Base-by-base conservation (phyloP, 2,329 filamentous ascomycete genomes). In the Ophiostoma ulmi region DNA sequence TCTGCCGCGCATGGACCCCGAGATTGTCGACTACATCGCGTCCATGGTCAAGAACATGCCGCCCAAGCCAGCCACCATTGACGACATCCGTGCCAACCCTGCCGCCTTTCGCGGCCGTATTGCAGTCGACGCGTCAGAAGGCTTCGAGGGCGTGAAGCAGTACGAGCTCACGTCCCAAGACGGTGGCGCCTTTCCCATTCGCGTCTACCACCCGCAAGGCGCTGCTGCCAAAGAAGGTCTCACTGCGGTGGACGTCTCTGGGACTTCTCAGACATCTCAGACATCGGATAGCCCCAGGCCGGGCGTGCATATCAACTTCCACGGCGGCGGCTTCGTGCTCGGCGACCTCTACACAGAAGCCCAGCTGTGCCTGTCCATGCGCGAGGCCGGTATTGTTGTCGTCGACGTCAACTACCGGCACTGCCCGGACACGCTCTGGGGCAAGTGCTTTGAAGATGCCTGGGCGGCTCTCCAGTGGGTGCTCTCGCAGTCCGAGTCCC, bases 341-440 rank as follows among this genome's bases (percentile, higher is more conserved):
- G 80, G 80, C 0, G 76, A 79, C 67, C 68, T 81, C 68, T 71
- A 70, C 1, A 74, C 75, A 17, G 78, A 81, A 64, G 77, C 76
- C 20, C 74, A 75, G 17, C 69, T 80, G 3, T 81, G 80, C 69
- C 72, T 79, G 63, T 78, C 74, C 69, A 79, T 81, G 78, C 75
- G 78, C 0, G 77, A 80, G 14, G 79, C 78, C 1, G 79, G 79
- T 0, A 74, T 81, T 1, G 78, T 77, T 0, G 78, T 81, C 1
- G 74, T 81, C 5, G 80, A 81, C 65, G 79, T 81, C 36, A 77
- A 80, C 69, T 82, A 82, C 72, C 78, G 80, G 1, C 79, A 78
- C 55, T 81, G 79, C 65, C 79, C 79, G 2, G 79, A 81, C 72
- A 75, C 74, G 0, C n/a, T 75, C 11, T 81, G 76, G 75, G 80